Evolutionary conservation across 1,284 basidiomycete genomes (phyloP).

Genomic region (Cryptococcus hybrid): DNA sequence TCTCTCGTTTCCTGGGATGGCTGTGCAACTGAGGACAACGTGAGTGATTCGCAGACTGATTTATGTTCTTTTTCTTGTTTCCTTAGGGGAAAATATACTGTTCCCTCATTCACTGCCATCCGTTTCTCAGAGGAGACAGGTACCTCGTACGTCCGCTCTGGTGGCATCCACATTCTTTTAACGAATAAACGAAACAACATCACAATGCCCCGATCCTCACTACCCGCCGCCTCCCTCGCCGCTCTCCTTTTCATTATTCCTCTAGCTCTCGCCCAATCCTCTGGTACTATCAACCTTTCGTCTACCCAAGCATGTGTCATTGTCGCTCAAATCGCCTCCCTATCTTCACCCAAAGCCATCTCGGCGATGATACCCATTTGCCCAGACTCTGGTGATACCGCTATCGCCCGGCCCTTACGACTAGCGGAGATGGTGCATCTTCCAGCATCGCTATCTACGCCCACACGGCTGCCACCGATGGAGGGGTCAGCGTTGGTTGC

Average conservation of each 20-base stretch:
- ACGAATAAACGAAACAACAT: too few species aligned
- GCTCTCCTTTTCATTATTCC: neutral
- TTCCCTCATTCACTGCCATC: too few species aligned
- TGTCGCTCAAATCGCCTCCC: slow-evolving; percentile 23
- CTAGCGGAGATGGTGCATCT: slow-evolving; percentile 19
- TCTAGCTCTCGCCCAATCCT: slow-evolving; percentile 15
- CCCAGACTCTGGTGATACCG: slow-evolving; percentile 1
- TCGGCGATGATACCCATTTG: slow-evolving; percentile 22
- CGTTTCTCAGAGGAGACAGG: too few species aligned
- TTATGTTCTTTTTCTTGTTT: too few species aligned
- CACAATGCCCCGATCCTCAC: too few species aligned
- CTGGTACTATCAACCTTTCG: slow-evolving; percentile 16
- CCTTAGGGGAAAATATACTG: too few species aligned
- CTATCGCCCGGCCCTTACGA: slow-evolving; percentile 21
- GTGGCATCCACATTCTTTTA: too few species aligned
- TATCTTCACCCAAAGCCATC: slow-evolving; percentile 16
- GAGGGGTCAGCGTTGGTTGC: slow-evolving; percentile 15
- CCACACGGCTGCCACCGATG: slow-evolving; percentile 6
- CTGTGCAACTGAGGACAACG: too few species aligned
- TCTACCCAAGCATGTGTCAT: slow-evolving; percentile 20
- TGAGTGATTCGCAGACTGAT: too few species aligned
- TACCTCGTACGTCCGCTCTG: too few species aligned
- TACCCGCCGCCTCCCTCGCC: neutral
- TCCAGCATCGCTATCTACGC: slow-evolving; percentile 30
- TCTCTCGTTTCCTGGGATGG: too few species aligned